These are phyloP conservation scores for Cyclotella atomus DNA, from an alignment of 108 stramenopile genomes.

Conservation along the genomic window DNA sequence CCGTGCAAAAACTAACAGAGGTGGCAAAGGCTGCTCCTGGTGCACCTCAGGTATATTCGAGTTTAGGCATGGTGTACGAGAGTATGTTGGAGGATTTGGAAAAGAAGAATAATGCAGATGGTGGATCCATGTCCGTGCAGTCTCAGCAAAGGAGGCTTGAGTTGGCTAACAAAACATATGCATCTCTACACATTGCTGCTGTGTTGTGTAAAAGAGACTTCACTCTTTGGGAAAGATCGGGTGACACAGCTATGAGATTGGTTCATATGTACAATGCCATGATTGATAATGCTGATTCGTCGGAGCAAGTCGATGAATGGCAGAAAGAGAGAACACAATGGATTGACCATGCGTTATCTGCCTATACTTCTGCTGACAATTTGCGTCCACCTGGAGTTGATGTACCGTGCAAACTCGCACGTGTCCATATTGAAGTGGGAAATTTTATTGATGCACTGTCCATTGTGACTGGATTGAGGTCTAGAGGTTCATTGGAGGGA, in stretches of 20 bases:
- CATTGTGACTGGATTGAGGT: conserved; percentile 74
- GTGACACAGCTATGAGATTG: conserved; percentile 69
- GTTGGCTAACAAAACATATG: conserved; percentile 83
- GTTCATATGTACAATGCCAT: conserved; percentile 54
- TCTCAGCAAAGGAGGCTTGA: conserved; percentile 39
- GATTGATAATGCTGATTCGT: conserved; percentile 29
- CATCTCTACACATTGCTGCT: conserved; percentile 80
- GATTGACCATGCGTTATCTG: conserved; percentile 73
- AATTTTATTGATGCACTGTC: conserved; percentile 73
- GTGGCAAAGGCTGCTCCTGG: conserved; percentile 79
- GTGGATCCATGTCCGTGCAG: not conserved
- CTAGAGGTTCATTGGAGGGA: conserved; percentile 46
- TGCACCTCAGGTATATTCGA: conserved; percentile 87
- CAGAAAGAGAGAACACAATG: conserved; percentile 47
- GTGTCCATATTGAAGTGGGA: conserved; percentile 71
- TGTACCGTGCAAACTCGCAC: conserved; percentile 79
- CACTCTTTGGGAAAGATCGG: conserved; percentile 80
- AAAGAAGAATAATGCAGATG: conserved; percentile 16
- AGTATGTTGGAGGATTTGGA: conserved; percentile 68
- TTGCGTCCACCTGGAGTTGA: conserved; percentile 80
- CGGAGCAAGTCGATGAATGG: conserved; percentile 13
- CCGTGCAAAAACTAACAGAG: conserved; percentile 69
- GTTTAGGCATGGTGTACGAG: conserved; percentile 88
- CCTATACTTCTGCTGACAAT: conserved; percentile 71
- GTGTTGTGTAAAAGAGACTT: conserved; percentile 83